These are phyloP conservation scores for Lagenaria siceraria DNA, from an alignment of 306 rosid genomes.

Conservation along the genomic window DNA sequence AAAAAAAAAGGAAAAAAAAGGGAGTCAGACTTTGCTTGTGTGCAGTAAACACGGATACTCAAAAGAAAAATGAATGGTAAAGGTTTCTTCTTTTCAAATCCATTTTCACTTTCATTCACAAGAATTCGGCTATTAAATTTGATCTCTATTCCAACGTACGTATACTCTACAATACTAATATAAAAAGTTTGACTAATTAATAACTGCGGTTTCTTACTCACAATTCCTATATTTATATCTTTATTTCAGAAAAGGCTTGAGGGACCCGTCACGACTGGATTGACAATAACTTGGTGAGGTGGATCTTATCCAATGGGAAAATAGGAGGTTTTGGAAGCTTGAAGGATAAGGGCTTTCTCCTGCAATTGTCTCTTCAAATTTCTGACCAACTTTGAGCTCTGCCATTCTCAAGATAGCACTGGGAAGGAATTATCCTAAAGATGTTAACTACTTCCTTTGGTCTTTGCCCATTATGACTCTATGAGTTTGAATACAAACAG, in stretches of 20 bases:
- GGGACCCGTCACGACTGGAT: background rate
- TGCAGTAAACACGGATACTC: background rate
- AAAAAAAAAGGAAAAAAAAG: background rate
- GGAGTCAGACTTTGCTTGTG: background rate
- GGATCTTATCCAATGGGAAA: background rate
- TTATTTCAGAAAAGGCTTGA: background rate
- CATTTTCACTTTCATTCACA: background rate
- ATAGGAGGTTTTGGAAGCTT: background rate
- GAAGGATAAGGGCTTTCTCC: background rate
- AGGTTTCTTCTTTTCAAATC: background rate
- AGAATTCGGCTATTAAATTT: background rate
- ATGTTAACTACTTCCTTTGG: background rate
- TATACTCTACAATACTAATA: background rate
- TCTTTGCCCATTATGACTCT: background rate
- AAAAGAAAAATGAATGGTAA: background rate
- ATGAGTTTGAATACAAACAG: background rate
- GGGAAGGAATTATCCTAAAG: background rate
- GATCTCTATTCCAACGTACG: background rate
- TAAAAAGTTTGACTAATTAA: background rate
- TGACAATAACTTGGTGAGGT: background rate
- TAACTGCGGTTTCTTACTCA: background rate
- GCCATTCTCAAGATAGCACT: background rate
- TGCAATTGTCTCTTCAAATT: background rate
- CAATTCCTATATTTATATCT: background rate
- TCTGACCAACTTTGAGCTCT: background rate